Conservation (phyloP, 2,329 filamentous ascomycete genomes). For the Colletotrichum simmondsii region DNA sequence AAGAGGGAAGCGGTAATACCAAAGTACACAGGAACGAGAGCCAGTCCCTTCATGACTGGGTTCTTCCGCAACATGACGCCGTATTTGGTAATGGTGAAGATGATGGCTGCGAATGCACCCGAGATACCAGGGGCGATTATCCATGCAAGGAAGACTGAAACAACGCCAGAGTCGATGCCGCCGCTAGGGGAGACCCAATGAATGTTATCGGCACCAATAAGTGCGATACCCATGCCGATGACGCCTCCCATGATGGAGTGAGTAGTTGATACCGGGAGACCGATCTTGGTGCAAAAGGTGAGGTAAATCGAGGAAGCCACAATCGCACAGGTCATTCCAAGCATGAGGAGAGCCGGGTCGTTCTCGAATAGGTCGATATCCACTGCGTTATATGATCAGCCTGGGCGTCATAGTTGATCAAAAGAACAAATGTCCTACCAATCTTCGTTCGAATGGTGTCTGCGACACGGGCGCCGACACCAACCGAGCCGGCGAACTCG, state of each 20-base stretch:
- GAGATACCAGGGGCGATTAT: conserved; percentile 58
- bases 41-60: conserved; percentile 52
- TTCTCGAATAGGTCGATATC: conserved; percentile 49
- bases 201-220: conserved; percentile 50
- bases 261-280: conserved; percentile 54
- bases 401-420: neutral
- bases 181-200: conserved; percentile 49
- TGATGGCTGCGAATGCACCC: conserved; percentile 53
- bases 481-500: conserved; percentile 60
- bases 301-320: conserved; percentile 53
- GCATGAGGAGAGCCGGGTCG: conserved; percentile 52
- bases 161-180: conserved; percentile 48
- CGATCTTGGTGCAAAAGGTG: conserved; percentile 49
- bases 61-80: conserved; percentile 53
- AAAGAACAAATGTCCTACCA: neutral
- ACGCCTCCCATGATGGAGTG: conserved; percentile 57
- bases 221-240: conserved; percentile 57
- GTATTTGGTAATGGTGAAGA: conserved; percentile 55
- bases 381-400: conserved; percentile 45
- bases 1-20: conserved; percentile 57
- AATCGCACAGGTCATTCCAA: conserved; percentile 53
- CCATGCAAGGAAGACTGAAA: conserved; percentile 59
- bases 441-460: conserved; percentile 57
- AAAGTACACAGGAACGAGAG: conserved; percentile 66
- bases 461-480: conserved; percentile 58